A percentile compares a stretch with the other conserved stretches of the same genome.
phyloP scores from a whole-genome alignment of 2,329 filamentous ascomycete species.

The Claviceps humidiphila region DNA sequence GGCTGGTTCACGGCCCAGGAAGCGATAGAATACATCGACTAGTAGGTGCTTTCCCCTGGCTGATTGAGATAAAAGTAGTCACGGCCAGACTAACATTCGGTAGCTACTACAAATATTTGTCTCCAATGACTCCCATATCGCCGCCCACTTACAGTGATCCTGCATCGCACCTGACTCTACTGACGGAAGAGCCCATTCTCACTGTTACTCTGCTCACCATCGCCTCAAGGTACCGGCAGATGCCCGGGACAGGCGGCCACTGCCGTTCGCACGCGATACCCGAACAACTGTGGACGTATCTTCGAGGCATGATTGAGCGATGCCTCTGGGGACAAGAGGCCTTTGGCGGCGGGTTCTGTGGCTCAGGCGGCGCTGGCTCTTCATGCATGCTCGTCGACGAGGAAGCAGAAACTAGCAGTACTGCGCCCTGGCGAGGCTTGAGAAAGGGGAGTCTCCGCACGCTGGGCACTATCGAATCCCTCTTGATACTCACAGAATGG shows the following conservation, averaged over 20 bases:
- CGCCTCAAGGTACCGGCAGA: constrained; percentile 70
- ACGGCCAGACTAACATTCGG: background rate
- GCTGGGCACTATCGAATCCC: constrained; percentile 82
- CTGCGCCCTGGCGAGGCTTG: constrained; percentile 56
- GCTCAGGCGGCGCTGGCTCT: constrained; percentile 44
- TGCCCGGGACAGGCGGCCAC: constrained; percentile 65
- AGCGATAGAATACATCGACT: constrained; percentile 86
- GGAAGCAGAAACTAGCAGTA: constrained; percentile 50
- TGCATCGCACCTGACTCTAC: constrained; percentile 62
- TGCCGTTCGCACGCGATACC: constrained; percentile 86
- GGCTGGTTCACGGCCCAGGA: constrained; percentile 94
- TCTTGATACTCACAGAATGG: constrained; percentile 94
- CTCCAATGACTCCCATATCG: constrained; percentile 84
- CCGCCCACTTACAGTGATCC: constrained; percentile 79
- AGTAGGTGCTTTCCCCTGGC: constrained; percentile 38
- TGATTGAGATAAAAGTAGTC: too few relatives aligned
- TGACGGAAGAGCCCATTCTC: constrained; percentile 86
- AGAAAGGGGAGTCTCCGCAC: constrained; percentile 71
- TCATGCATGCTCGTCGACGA: constrained; percentile 24
- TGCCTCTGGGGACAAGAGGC: constrained; percentile 94
- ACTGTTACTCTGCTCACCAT: constrained; percentile 86
- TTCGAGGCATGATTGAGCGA: constrained; percentile 88
- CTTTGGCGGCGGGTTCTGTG: constrained; percentile 78
- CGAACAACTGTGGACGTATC: constrained; percentile 87
- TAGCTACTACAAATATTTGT: constrained; percentile 82